Percentiles rank a stretch among this genome's conserved stretches.
Evolutionary conservation across 2,329 filamentous ascomycete genomes (phyloP).

Genomic region (Bipolaris bicolor): DNA sequence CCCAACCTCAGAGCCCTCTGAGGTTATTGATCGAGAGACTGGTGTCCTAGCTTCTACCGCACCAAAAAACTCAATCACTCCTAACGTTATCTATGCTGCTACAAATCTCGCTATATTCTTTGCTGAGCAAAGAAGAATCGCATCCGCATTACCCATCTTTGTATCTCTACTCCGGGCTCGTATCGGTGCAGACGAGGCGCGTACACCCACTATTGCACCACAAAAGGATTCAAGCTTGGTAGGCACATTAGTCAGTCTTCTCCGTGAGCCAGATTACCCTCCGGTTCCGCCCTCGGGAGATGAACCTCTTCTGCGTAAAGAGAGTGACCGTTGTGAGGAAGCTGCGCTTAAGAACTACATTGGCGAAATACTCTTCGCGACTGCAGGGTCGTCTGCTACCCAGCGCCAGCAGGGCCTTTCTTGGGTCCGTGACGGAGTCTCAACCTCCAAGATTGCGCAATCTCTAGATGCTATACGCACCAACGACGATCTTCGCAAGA

Average conservation of each 20-base stretch:
- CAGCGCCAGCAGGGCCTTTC: conserved; percentile 69
- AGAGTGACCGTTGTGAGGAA: conserved; percentile 77
- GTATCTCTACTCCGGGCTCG: conserved; percentile 83
- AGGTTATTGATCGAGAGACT: conserved; percentile 66
- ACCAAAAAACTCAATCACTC: conserved; percentile 60
- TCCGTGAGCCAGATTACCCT: conserved; percentile 69
- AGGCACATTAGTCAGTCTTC: conserved; percentile 38
- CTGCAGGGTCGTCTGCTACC: conserved; percentile 52
- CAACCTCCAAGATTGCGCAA: conserved; percentile 68
- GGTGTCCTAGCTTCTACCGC: conserved; percentile 65
- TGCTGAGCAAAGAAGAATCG: conserved; percentile 70
- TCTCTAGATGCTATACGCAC: conserved; percentile 56
- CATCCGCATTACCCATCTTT: conserved; percentile 79
- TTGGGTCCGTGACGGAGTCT: conserved; percentile 88
- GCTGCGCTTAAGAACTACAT: conserved; percentile 88
- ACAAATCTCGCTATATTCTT: conserved; percentile 81
- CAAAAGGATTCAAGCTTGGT: conserved; percentile 33
- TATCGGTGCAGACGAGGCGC: conserved; percentile 60
- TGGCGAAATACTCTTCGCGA: conserved; percentile 87
- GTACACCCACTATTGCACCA: conserved; percentile 25
- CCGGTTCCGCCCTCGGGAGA: conserved; percentile 73
- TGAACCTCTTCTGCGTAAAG: conserved; percentile 67
- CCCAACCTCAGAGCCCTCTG: conserved; percentile 48
- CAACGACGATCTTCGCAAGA: conserved; percentile 56
- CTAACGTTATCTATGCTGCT: conserved; percentile 75